These are phyloP conservation scores for Waltergamsia citrina DNA, from an alignment of 2,329 filamentous ascomycete species.

Conservation along the genomic window DNA sequence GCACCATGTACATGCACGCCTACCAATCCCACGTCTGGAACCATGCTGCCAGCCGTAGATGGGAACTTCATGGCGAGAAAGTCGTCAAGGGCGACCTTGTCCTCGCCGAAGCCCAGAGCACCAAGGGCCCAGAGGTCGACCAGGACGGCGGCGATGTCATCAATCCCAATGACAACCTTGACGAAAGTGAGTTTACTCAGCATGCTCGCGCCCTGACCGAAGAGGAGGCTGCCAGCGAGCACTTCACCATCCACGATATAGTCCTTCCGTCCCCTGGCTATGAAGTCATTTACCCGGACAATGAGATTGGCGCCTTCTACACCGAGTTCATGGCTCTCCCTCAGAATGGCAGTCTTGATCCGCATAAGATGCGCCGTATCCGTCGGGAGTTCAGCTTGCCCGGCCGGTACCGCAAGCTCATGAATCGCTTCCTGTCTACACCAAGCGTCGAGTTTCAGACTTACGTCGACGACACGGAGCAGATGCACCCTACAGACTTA, in stretches of 20 bases:
- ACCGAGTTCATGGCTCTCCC: slow-evolving; percentile 74
- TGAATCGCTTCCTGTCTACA: slow-evolving; percentile 57
- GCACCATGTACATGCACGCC: slow-evolving; percentile 92
- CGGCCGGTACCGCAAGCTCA: slow-evolving; percentile 78
- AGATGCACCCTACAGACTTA: slow-evolving; percentile 82
- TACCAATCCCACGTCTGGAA: slow-evolving; percentile 98
- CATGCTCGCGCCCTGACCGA: slow-evolving; percentile 64
- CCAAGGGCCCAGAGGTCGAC: slow-evolving; percentile 45
- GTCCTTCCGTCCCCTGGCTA: slow-evolving; percentile 90
- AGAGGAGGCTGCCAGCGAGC: slow-evolving; percentile 68
- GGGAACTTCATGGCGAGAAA: slow-evolving; percentile 60
- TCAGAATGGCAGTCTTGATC: slow-evolving; percentile 70
- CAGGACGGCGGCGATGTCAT: slow-evolving; percentile 41
- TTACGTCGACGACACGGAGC: slow-evolving; percentile 65
- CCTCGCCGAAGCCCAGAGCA: slow-evolving; percentile 46
- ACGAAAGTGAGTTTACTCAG: slow-evolving; percentile 33
- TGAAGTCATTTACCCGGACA: slow-evolving; percentile 78
- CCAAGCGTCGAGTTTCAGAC: slow-evolving; percentile 59
- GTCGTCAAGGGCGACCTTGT: slow-evolving; percentile 84
- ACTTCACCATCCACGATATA: slow-evolving; percentile 75
- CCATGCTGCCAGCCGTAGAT: slow-evolving; percentile 69
- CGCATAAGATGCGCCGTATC: slow-evolving; percentile 74
- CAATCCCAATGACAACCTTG: slow-evolving; percentile 25
- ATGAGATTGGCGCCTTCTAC: slow-evolving; percentile 79
- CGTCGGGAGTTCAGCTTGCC: slow-evolving; percentile 84